Evolutionary conservation across 352 stramenopile species (phyloP).

Genomic region (Pythium rishiriense): DNA sequence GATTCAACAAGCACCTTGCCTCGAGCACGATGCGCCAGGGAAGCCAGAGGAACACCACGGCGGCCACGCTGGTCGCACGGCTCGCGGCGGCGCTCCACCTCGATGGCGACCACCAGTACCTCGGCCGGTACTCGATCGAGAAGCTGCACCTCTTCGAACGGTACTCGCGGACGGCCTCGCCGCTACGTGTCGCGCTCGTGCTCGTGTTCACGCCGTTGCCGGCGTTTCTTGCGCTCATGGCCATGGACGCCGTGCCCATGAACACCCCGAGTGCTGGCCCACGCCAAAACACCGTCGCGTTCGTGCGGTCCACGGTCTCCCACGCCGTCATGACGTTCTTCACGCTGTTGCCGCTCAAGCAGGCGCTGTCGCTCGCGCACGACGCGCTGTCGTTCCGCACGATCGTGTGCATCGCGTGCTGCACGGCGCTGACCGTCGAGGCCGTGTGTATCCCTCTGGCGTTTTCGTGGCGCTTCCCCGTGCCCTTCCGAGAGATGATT

Average conservation of each 20-base stretch:
- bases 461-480: constrained; percentile 24
- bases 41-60: too few species aligned
- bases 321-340: constrained; percentile 14
- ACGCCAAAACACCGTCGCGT: constrained; percentile 4
- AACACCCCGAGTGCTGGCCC: constrained; percentile 6
- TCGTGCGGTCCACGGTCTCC: constrained; percentile 12
- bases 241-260: constrained; percentile 16
- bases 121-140: constrained; percentile 11
- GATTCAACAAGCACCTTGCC: too few species aligned
- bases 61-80: too few species aligned
- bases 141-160: too few species aligned
- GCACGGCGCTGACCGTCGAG: constrained; percentile 1
- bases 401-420: constrained; percentile 11
- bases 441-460: constrained; percentile 14
- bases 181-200: too few species aligned
- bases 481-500: constrained; percentile 22
- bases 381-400: constrained; percentile 8
- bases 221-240: constrained; percentile 10
- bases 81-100: background rate
- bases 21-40: too few species aligned
- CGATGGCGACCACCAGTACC: background rate
- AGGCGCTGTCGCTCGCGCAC: constrained; percentile 17
- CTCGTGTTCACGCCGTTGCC: constrained; percentile 18
- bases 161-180: too few species aligned
- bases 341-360: constrained; percentile 14